These are phyloP conservation scores for Fusarium sp. DNA, from an alignment of 2,329 filamentous ascomycete genomes.

Conservation along the genomic window DNA sequence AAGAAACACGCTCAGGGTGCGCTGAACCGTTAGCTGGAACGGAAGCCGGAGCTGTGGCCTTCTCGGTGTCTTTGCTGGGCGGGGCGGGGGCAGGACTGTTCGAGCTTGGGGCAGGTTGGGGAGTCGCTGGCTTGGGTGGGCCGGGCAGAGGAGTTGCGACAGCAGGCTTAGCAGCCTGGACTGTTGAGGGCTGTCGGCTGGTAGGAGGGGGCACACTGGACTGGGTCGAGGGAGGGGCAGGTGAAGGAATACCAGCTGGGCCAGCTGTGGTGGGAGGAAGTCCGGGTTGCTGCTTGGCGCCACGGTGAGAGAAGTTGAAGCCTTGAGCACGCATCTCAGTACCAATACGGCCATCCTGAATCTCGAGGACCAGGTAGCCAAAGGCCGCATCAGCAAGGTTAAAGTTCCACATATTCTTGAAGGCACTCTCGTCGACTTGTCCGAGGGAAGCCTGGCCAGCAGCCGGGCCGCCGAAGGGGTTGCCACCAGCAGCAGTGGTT, in stretches of 20 bases:
- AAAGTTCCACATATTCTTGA: conserved; percentile 99
- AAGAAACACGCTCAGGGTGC: conserved; percentile 64
- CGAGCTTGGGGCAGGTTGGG: conserved; percentile 60
- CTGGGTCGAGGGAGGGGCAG: conserved; percentile 52
- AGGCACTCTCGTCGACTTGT: conserved; percentile 96
- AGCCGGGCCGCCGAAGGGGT: conserved; percentile 91
- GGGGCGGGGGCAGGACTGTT: conserved; percentile 54
- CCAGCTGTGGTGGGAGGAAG: conserved; percentile 46
- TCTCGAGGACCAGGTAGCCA: conserved; percentile 92
- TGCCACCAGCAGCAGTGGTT: conserved; percentile 90
- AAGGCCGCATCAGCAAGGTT: conserved; percentile 98
- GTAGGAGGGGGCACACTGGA: conserved; percentile 47
- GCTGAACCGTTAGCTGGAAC: conserved; percentile 64
- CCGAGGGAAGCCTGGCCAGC: conserved; percentile 78
- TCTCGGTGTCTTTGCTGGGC: conserved; percentile 65
- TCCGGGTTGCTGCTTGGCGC: conserved; percentile 76
- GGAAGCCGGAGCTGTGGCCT: conserved; percentile 56
- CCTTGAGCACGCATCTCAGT: conserved; percentile 99
- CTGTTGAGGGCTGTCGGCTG: conserved; percentile 52
- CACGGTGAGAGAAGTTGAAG: conserved; percentile 98
- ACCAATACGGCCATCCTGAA: conserved; percentile 94
- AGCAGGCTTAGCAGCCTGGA: conserved; percentile 56
- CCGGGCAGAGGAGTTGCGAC: conserved; percentile 50
- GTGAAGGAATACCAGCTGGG: conserved; percentile 46
- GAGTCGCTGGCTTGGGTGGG: conserved; percentile 55